Conservation (phyloP, 1,139 yeast species). For the Zygotorulaspora mrakii region DNA sequence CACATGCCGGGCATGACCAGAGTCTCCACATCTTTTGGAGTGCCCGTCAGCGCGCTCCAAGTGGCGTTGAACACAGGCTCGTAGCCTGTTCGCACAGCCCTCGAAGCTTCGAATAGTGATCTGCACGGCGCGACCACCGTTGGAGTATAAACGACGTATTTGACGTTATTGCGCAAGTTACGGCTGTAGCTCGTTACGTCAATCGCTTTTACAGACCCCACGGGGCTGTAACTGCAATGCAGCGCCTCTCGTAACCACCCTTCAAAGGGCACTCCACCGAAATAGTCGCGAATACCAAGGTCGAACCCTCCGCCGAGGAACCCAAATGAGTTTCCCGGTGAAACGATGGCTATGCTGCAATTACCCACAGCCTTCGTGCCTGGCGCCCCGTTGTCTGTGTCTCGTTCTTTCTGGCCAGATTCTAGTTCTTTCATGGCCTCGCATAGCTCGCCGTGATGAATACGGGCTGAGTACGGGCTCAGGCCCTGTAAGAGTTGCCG, state of each 20-base stretch:
- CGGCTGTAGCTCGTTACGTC: conserved; percentile 19
- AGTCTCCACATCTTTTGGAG: conserved; percentile 30
- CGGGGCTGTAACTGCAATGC: conserved; percentile 29
- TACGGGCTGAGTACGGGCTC: conserved; percentile 9
- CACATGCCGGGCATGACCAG: conserved; percentile 50
- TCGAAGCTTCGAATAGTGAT: conserved; percentile 21
- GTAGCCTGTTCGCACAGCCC: conserved; percentile 24
- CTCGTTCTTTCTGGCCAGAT: too few species aligned
- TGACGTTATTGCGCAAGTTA: conserved; percentile 25
- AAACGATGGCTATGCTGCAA: conserved; percentile 37
- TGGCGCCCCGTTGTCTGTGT: too few species aligned
- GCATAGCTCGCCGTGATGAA: conserved; percentile 21
- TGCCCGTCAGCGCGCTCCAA: conserved; percentile 41
- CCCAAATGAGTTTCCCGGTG: conserved; percentile 55
- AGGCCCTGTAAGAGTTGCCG: conserved; percentile 12
- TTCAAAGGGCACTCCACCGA: conserved; percentile 32
- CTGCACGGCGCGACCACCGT: conserved; percentile 46
- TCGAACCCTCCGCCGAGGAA: conserved; percentile 53
- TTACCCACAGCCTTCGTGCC: too few species aligned
- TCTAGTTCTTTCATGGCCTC: conserved; percentile 11
- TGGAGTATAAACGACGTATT: conserved; percentile 44
- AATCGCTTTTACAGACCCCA: conserved; percentile 28
- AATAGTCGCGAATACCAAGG: conserved; percentile 40
- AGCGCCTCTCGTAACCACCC: conserved; percentile 31
- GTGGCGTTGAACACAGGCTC: conserved; percentile 44